Percentiles rank a stretch among this genome's conserved stretches.
Evolutionary conservation across 148 eudicot genomes (phyloP).

Genomic region (Rheum nobile): DNA sequence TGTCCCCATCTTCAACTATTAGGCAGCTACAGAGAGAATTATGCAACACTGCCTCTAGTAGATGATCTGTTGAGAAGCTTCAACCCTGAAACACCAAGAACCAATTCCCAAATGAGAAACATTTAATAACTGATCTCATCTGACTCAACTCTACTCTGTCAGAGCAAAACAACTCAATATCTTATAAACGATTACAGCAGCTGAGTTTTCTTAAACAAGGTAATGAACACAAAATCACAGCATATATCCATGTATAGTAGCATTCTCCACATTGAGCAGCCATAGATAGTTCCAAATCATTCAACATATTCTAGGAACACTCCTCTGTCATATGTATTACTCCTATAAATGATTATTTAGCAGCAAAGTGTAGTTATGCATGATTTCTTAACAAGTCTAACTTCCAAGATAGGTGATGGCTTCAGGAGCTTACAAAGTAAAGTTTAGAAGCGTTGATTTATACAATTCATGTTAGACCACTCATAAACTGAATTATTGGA

Average conservation of each 20-base stretch:
- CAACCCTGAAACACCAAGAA: neutral
- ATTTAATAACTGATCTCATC: neutral
- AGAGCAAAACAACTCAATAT: neutral
- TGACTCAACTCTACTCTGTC: neutral
- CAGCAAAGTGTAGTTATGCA: neutral
- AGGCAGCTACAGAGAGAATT: neutral
- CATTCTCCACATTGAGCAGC: neutral
- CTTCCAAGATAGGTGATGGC: neutral
- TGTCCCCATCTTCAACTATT: slow-evolving; percentile 22
- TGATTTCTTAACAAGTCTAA: neutral
- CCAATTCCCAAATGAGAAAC: neutral
- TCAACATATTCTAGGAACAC: neutral
- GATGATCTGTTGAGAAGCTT: neutral
- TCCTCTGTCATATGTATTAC: neutral
- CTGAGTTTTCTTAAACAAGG: neutral
- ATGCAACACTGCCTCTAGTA: neutral
- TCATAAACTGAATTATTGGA: neutral
- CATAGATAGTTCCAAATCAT: neutral
- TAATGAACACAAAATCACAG: neutral
- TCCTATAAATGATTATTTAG: neutral
- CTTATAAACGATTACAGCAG: neutral
- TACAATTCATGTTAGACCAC: neutral
- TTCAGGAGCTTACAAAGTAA: neutral
- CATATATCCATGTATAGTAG: neutral
- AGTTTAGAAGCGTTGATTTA: neutral